Evolutionary conservation across 495 filamentous ascomycete genomes (phyloP).

Genomic region (Penicillium paradoxum): DNA sequence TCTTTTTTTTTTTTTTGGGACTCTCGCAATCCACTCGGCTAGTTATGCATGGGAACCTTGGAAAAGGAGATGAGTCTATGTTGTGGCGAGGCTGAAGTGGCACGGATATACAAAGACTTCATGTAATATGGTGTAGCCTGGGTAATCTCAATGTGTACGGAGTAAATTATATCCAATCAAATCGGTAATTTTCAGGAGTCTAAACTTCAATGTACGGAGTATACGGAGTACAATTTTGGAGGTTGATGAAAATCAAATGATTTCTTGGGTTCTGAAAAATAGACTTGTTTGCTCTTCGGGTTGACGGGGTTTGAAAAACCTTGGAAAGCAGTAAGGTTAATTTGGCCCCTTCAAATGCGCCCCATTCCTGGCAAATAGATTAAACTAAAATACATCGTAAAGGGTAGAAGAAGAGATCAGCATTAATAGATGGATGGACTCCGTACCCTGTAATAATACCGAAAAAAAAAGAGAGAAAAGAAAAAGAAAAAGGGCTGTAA

Average conservation of each 20-base stretch:
- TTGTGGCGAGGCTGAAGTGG: background rate
- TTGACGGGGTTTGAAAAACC: background rate
- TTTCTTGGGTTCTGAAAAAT: background rate
- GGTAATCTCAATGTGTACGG: background rate
- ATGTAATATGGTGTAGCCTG: constrained; percentile 1
- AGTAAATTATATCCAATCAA: background rate
- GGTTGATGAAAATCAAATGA: too few species aligned
- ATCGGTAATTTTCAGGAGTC: background rate
- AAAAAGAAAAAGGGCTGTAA: background rate
- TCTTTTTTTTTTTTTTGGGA: too few species aligned
- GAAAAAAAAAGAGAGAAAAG: background rate
- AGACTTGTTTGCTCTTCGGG: background rate
- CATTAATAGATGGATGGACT: background rate
- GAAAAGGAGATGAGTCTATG: constrained; percentile 9
- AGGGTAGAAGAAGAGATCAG: background rate
- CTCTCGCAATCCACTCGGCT: constrained; percentile 12
- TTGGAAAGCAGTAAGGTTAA: constrained; percentile 1
- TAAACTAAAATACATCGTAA: background rate
- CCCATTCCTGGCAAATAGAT: constrained; percentile 21
- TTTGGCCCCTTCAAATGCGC: constrained; percentile 7
- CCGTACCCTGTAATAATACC: background rate
- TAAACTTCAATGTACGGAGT: background rate
- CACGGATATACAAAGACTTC: background rate
- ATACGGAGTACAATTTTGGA: too few species aligned
- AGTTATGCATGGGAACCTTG: constrained; percentile 24